Evolutionary conservation across 2,329 filamentous ascomycete genomes (phyloP).

Genomic region (Phialophora chinensis): DNA sequence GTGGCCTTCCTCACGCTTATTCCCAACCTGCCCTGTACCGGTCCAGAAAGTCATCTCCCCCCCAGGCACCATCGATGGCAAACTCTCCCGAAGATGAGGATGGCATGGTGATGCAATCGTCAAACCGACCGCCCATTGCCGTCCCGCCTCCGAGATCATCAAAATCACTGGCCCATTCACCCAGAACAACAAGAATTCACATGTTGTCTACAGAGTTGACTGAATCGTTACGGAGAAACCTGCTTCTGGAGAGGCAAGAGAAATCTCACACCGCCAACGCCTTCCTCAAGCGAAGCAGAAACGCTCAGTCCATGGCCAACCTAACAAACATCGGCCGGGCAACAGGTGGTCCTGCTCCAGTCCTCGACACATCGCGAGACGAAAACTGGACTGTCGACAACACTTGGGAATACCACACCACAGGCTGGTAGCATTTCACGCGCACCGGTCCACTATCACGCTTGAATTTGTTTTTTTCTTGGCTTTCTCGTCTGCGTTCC

Average conservation of each 20-base stretch:
- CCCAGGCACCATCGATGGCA: constrained; percentile 58
- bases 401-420: constrained; percentile 81
- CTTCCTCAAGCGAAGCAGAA: constrained; percentile 86
- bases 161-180: constrained; percentile 74
- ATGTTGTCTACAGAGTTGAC: constrained; percentile 96
- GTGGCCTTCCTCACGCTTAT: constrained; percentile 37
- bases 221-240: constrained; percentile 86
- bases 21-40: constrained; percentile 53
- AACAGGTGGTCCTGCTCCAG: constrained; percentile 52
- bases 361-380: constrained; percentile 58
- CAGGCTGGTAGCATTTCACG: constrained; percentile 70
- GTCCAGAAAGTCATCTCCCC: constrained; percentile 68
- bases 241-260: constrained; percentile 94
- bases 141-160: constrained; percentile 33
- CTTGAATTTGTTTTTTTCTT: constrained; percentile 21
- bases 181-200: constrained; percentile 87
- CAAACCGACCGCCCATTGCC: constrained; percentile 33
- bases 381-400: constrained; percentile 83
- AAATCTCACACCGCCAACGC: constrained; percentile 89
- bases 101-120: constrained; percentile 38
- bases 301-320: constrained; percentile 87
- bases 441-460: background rate
- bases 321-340: constrained; percentile 76
- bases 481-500: constrained; percentile 31
- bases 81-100: constrained; percentile 57